These are phyloP conservation scores for Daldinia decipiens DNA, from an alignment of 495 filamentous ascomycete species.

Conservation along the genomic window DNA sequence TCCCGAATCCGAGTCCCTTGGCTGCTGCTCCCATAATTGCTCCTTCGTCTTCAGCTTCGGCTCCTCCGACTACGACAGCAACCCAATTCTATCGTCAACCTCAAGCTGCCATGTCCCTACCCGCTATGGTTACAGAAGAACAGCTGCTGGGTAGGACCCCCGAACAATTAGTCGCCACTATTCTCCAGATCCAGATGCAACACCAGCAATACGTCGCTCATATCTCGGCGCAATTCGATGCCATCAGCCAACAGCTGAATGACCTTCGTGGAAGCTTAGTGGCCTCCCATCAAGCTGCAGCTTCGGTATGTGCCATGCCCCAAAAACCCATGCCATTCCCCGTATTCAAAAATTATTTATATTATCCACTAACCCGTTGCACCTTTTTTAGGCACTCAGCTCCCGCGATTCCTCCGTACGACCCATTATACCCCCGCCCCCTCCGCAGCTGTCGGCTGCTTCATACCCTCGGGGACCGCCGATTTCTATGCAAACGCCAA, in stretches of 20 bases:
- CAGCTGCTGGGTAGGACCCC: constrained; percentile 46
- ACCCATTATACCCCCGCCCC: constrained; percentile 42
- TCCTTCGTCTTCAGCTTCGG: constrained; percentile 41
- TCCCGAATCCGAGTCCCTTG: constrained; percentile 42
- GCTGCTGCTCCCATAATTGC: constrained; percentile 30
- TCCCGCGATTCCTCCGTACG: constrained; percentile 42
- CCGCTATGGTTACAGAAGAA: constrained; percentile 45
- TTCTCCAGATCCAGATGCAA: constrained; percentile 49
- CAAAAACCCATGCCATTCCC: constrained; percentile 1
- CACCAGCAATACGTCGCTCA: constrained; percentile 49
- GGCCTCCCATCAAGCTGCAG: constrained; percentile 49
- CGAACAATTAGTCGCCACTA: constrained; percentile 50
- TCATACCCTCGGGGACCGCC: constrained; percentile 43
- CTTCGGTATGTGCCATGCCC: constrained; percentile 38
- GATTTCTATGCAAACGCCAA: constrained; percentile 44
- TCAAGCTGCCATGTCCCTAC: constrained; percentile 45
- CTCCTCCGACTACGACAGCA: constrained; percentile 40
- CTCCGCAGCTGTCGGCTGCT: constrained; percentile 39
- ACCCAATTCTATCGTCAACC: constrained; percentile 42
- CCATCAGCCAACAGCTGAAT: constrained; percentile 47
- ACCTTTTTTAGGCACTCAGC: constrained; percentile 38
- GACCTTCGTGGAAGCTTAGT: constrained; percentile 46
- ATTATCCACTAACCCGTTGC: constrained; percentile 21
- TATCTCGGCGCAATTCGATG: constrained; percentile 48
- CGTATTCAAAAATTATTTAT: constrained; percentile 19